phyloP scores from a whole-genome alignment of 345 rosid genomes.

The Arabidopsis arenosa region DNA sequence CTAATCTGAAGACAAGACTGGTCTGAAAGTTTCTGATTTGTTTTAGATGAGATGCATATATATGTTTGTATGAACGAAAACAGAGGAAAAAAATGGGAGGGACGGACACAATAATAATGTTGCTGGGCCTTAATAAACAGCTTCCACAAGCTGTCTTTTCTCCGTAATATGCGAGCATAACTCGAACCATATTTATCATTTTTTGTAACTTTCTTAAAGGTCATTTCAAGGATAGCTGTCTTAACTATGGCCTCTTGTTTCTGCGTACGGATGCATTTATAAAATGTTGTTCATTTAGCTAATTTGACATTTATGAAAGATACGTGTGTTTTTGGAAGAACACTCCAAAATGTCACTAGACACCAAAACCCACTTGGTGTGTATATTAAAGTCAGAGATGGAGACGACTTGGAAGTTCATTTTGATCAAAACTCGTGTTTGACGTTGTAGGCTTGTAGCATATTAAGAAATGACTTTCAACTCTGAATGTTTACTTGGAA shows the following conservation, averaged over 20 bases:
- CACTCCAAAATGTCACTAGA: not conserved
- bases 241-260: not conserved
- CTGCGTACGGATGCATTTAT: not conserved
- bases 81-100: not conserved
- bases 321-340: not conserved
- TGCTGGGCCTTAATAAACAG: not conserved
- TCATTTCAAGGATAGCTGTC: not conserved
- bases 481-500: slow-evolving; percentile 17
- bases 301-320: not conserved
- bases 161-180: not conserved
- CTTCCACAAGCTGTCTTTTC: not conserved
- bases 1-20: not conserved
- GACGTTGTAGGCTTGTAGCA: not conserved
- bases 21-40: not conserved
- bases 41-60: not conserved
- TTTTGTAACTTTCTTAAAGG: not conserved
- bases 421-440: not conserved
- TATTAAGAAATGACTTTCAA: slow-evolving; percentile 17
- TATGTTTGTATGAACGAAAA: not conserved
- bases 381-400: slow-evolving; percentile 21
- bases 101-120: not conserved
- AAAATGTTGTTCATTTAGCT: not conserved
- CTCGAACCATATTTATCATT: not conserved
- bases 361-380: not conserved
- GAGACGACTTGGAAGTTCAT: slow-evolving; percentile 14